Conservation (phyloP, 257 asterid genomes). For the Anisodus acutangulus region DNA sequence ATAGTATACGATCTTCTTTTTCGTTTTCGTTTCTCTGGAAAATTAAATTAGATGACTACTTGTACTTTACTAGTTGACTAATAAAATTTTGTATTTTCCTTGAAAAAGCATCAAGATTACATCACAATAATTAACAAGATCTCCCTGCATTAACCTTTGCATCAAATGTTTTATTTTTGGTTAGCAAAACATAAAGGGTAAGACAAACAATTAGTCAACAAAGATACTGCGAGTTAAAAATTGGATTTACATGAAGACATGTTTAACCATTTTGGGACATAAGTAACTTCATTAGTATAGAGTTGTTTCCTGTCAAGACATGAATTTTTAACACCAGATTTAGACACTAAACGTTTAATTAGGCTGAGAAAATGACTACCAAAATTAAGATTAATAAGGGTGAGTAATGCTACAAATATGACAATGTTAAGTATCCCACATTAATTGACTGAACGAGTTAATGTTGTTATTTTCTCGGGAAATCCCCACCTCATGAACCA, state of each 20-base stretch:
- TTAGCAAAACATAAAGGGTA: background rate
- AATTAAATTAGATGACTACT: background rate
- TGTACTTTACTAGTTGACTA: slow-evolving; percentile 7
- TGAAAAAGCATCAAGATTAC: background rate
- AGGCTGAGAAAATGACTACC: background rate
- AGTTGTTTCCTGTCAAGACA: background rate
- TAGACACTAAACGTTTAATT: background rate
- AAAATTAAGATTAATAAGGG: background rate
- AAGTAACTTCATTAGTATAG: background rate
- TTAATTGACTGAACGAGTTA: background rate
- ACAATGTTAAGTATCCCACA: background rate
- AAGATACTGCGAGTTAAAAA: background rate
- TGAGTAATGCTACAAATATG: background rate
- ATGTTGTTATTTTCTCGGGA: background rate
- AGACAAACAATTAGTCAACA: background rate
- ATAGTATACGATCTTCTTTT: background rate
- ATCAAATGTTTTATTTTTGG: background rate
- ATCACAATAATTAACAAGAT: background rate
- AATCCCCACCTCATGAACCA: background rate
- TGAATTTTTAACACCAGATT: slow-evolving; percentile 14
- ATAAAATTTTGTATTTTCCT: background rate
- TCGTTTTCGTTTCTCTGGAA: background rate
- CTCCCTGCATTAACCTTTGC: background rate
- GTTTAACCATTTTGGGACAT: slow-evolving; percentile 17
- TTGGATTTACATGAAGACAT: slow-evolving; percentile 2